Conservation (phyloP, 1,284 basidiomycete species). For the Fomitopsis palustris region DNA sequence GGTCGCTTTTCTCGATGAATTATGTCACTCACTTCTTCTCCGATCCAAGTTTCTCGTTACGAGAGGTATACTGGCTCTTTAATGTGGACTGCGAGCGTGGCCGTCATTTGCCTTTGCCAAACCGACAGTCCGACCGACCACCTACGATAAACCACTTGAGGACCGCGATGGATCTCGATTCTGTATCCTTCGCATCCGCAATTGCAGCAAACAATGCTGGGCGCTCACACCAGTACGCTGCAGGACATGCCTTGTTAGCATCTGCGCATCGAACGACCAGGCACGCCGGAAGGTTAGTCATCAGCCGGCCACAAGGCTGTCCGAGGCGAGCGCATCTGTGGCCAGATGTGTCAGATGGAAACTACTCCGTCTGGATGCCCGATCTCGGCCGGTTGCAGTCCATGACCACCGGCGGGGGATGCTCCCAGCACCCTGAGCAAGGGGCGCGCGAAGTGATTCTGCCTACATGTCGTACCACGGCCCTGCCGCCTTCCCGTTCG, state of each 20-base stretch:
- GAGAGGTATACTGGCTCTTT: conserved; percentile 92
- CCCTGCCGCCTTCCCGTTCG: no score
- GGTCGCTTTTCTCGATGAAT: not conserved
- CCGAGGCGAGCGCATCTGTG: no score
- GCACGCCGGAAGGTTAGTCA: not conserved
- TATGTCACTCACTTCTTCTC: conserved; percentile 82
- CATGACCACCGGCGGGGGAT: no score
- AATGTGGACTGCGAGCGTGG: conserved; percentile 47
- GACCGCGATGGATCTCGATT: conserved; percentile 73
- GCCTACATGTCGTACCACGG: no score
- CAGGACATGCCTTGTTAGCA: not conserved
- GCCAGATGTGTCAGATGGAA: no score
- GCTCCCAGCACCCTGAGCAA: no score
- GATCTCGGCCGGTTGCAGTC: no score
- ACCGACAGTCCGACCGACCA: conserved; percentile 6
- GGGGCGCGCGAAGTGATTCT: no score
- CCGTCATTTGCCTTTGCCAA: not conserved
- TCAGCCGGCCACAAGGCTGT: no score
- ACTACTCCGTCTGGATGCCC: no score
- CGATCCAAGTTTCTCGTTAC: conserved; percentile 91
- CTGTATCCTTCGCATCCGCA: conserved; percentile 67
- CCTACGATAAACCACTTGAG: conserved; percentile 88
- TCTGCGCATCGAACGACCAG: not conserved
- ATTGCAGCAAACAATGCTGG: conserved; percentile 84
- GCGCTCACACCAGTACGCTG: conserved; percentile 92